These are phyloP conservation scores for Sambucus nigra DNA, from an alignment of 129 eudicot species.

Conservation along the genomic window DNA sequence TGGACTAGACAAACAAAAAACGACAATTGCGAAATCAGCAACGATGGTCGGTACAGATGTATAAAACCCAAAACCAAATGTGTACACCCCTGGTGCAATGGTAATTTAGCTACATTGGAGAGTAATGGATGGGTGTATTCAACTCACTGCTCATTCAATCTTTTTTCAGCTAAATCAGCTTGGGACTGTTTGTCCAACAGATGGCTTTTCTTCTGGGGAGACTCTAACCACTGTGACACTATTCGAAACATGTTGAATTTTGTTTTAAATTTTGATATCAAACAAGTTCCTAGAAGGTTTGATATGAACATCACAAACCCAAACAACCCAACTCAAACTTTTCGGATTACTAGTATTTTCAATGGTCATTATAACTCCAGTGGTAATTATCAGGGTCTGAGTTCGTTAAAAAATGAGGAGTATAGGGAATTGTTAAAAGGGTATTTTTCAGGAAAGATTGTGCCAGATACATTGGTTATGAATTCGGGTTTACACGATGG, in stretches of 20 bases:
- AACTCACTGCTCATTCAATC: slow-evolving; percentile 82
- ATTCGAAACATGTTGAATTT: slow-evolving; percentile 73
- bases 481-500: slow-evolving; percentile 97
- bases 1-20: slow-evolving; percentile 85
- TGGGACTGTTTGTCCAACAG: slow-evolving; percentile 70
- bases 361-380: slow-evolving; percentile 66
- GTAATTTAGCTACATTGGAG: slow-evolving; percentile 58
- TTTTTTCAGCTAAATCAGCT: slow-evolving; percentile 47
- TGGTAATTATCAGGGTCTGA: slow-evolving; percentile 67
- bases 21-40: slow-evolving; percentile 47
- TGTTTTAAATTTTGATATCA: slow-evolving; percentile 34
- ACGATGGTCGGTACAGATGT: slow-evolving; percentile 83
- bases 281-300: slow-evolving; percentile 42
- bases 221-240: slow-evolving; percentile 90
- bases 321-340: slow-evolving; percentile 32
- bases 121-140: slow-evolving; percentile 96
- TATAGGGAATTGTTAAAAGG: slow-evolving; percentile 47
- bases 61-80: slow-evolving; percentile 46
- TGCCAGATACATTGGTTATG: slow-evolving; percentile 80
- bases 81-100: slow-evolving; percentile 78
- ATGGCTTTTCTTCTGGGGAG: slow-evolving; percentile 99
- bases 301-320: slow-evolving; percentile 87
- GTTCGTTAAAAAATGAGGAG: slow-evolving; percentile 47
- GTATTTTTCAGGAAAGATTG: slow-evolving; percentile 53
- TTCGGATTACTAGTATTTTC: slow-evolving; percentile 79